These are phyloP conservation scores for Stephania cephalantha DNA, from an alignment of 164 flowering plant species.

Conservation along the genomic window DNA sequence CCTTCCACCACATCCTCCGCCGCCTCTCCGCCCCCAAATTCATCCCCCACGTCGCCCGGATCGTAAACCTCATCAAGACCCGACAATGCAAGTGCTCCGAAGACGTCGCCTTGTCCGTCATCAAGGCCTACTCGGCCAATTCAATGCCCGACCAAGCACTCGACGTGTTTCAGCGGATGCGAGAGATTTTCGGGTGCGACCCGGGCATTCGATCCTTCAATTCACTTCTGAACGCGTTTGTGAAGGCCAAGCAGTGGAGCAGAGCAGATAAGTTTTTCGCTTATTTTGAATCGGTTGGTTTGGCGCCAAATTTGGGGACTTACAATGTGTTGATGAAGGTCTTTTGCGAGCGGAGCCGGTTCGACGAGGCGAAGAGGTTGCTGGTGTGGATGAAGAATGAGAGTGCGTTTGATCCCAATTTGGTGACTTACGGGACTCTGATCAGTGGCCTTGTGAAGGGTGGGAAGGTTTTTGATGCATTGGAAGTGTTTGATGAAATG, in stretches of 20 bases:
- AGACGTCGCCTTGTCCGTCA: constrained; percentile 50
- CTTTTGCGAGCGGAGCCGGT: constrained; percentile 39
- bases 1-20: constrained; percentile 59
- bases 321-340: constrained; percentile 69
- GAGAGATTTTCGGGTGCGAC: constrained; percentile 52
- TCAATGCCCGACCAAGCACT: constrained; percentile 51
- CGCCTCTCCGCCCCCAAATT: constrained; percentile 39
- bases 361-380: constrained; percentile 45
- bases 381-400: constrained; percentile 40
- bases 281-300: constrained; percentile 39
- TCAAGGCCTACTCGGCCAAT: constrained; percentile 47
- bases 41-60: constrained; percentile 34
- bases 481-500: constrained; percentile 85
- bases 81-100: constrained; percentile 57
- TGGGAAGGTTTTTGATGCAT: constrained; percentile 36
- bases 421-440: constrained; percentile 46
- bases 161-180: constrained; percentile 50
- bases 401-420: constrained; percentile 44
- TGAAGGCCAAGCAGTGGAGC: constrained; percentile 45
- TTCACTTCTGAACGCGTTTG: constrained; percentile 54
- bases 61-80: constrained; percentile 43
- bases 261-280: constrained; percentile 51
- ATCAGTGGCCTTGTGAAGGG: constrained; percentile 40
- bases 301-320: constrained; percentile 59
- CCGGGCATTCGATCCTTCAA: constrained; percentile 69